phyloP scores from a whole-genome alignment of 2,329 filamentous ascomycete species.

The Sporothrix euskadiensis region DNA sequence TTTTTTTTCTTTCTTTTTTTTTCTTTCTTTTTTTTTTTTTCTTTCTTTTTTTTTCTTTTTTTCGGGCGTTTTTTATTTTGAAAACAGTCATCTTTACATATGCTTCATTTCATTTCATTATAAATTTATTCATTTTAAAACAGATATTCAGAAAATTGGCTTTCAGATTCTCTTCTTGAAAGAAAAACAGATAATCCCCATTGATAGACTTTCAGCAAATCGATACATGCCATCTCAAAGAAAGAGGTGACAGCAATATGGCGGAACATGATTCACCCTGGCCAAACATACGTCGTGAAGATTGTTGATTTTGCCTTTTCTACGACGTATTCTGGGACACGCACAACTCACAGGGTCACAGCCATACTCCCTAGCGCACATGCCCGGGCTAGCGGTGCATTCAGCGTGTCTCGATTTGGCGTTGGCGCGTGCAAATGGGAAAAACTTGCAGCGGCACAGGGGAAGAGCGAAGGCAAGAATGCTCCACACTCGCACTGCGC shows the following conservation, averaged over 20 bases:
- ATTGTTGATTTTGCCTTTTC: background rate
- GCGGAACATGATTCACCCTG: background rate
- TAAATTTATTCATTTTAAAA: too few species aligned
- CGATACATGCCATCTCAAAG: too few species aligned
- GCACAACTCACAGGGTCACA: background rate
- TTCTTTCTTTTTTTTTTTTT: background rate
- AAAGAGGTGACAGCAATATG: background rate
- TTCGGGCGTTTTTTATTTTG: background rate
- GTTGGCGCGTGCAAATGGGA: constrained; percentile 9
- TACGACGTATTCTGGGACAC: background rate
- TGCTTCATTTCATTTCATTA: background rate
- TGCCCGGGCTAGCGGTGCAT: constrained; percentile 15
- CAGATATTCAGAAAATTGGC: too few species aligned
- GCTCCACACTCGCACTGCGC: constrained; percentile 11
- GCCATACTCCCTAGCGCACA: constrained; percentile 11
- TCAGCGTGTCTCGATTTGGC: constrained; percentile 1
- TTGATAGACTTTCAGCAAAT: too few species aligned
- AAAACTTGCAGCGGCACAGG: constrained; percentile 12
- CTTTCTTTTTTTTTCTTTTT: background rate
- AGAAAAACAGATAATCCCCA: too few species aligned
- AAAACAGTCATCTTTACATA: too few species aligned
- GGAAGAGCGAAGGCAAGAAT: background rate
- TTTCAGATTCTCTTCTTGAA: background rate
- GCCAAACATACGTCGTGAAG: background rate
- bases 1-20: too few species aligned